Conservation (phyloP, 2,329 filamentous ascomycete genomes). For the Pseudocercospora pini-densiflorae region DNA sequence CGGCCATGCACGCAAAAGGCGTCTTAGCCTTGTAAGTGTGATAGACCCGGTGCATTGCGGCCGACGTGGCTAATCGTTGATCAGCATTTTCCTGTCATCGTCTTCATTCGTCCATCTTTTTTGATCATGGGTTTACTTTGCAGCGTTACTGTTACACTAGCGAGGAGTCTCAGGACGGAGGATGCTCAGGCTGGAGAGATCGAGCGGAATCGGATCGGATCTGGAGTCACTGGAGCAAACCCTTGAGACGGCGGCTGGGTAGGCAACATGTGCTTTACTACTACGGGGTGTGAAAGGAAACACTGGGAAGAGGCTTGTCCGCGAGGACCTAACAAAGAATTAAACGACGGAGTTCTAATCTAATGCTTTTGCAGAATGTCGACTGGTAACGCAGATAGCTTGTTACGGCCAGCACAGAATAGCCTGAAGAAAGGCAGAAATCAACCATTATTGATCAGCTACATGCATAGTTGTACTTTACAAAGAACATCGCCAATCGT, state of each 20-base stretch:
- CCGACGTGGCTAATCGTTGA: not conserved
- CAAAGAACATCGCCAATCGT: not conserved
- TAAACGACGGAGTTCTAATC: slow-evolving; percentile 13
- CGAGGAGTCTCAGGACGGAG: slow-evolving; percentile 33
- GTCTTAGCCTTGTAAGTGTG: slow-evolving; percentile 32
- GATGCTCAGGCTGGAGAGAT: slow-evolving; percentile 9
- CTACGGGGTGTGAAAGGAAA: slow-evolving; percentile 1
- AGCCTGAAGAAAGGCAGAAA: not conserved
- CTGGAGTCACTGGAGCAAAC: slow-evolving; percentile 17
- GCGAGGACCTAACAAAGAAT: slow-evolving; percentile 27
- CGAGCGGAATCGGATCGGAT: slow-evolving; percentile 13
- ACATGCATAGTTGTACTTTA: not conserved
- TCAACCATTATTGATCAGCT: not conserved
- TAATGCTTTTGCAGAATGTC: slow-evolving; percentile 18
- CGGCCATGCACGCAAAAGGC: slow-evolving; percentile 52
- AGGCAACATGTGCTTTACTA: slow-evolving; percentile 4
- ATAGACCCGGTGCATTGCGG: not conserved
- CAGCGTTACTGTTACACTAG: slow-evolving; percentile 36
- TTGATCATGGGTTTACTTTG: slow-evolving; percentile 28
- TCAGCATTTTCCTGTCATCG: not conserved
- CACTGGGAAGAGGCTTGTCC: slow-evolving; percentile 27
- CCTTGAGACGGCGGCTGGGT: slow-evolving; percentile 9
- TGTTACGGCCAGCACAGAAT: slow-evolving; percentile 10
- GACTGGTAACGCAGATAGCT: slow-evolving; percentile 8
- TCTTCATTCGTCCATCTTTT: slow-evolving; percentile 13